Conservation (phyloP, 2,329 filamentous ascomycete species). For the Alternaria dauci region DNA sequence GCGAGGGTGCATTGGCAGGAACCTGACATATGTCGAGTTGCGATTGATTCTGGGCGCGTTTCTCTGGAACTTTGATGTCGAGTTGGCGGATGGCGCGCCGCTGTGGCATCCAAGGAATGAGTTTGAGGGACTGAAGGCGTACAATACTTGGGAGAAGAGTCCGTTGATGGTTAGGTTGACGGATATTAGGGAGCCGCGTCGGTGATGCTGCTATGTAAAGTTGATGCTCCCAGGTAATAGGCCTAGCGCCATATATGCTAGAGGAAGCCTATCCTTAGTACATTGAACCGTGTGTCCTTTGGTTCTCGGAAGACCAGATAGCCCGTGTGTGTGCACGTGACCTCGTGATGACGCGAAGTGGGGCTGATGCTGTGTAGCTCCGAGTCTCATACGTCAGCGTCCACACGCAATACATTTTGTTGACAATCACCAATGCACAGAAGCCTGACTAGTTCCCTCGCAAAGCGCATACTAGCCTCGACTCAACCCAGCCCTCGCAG, state of each 20-base stretch:
- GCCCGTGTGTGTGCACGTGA: not conserved
- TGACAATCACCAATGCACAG: conserved; percentile 6
- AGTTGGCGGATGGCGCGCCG: conserved; percentile 40
- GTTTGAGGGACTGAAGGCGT: conserved; percentile 40
- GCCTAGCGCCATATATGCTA: not conserved
- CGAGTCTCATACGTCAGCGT: conserved; percentile 21
- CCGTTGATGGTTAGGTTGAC: conserved; percentile 43
- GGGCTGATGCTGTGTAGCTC: conserved; percentile 16
- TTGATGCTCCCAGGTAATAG: too few species aligned
- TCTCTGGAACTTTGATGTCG: conserved; percentile 48
- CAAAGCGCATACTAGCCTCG: not conserved
- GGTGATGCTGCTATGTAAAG: not conserved
- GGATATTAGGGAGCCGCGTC: conserved; percentile 36
- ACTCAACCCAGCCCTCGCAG: not conserved
- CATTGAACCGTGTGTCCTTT: not conserved
- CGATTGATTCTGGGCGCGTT: conserved; percentile 42
- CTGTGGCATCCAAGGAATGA: conserved; percentile 42
- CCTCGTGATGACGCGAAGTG: conserved; percentile 24
- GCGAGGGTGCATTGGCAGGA: conserved; percentile 43
- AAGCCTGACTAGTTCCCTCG: not conserved
- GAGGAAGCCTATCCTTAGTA: too few species aligned
- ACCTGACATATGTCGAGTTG: conserved; percentile 49
- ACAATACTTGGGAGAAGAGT: conserved; percentile 47
- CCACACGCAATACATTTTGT: not conserved
- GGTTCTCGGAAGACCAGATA: not conserved